A percentile compares a stretch with the other conserved stretches of the same genome.
These are phyloP conservation scores for Saccharomycopsis oosterbeekiorum DNA, from an alignment of 805 yeast genomes.

Conservation along the genomic window DNA sequence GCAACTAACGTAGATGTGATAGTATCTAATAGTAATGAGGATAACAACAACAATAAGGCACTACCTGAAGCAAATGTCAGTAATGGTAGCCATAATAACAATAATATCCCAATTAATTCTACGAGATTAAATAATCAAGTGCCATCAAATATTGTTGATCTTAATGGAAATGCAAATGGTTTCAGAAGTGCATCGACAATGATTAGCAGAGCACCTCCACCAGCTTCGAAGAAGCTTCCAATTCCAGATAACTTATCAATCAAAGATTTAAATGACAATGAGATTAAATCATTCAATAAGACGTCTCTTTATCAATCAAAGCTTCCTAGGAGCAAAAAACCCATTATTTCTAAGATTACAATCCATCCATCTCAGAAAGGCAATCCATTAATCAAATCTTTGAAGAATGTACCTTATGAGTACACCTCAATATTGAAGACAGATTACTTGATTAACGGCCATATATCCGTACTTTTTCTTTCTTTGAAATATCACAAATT, in stretches of 20 bases:
- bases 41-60: not conserved
- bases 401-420: conserved; percentile 46
- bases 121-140: not conserved
- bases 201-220: not conserved
- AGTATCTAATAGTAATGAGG: not conserved
- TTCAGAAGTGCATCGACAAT: not conserved
- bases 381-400: conserved; percentile 51
- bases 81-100: not conserved
- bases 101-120: not conserved
- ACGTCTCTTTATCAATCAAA: conserved; percentile 13
- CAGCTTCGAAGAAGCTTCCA: not conserved
- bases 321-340: conserved; percentile 10
- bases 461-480: conserved; percentile 49
- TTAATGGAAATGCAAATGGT: not conserved
- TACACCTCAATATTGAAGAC: conserved; percentile 39
- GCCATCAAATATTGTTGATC: not conserved
- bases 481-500: conserved; percentile 66
- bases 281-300: conserved; percentile 8
- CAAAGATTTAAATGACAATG: not conserved
- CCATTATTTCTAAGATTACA: conserved; percentile 20
- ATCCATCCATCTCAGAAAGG: conserved; percentile 60
- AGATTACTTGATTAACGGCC: conserved; percentile 56
- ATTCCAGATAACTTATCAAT: not conserved
- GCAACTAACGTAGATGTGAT: conserved; percentile 4
- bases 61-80: not conserved